Evolutionary conservation across 2,329 filamentous ascomycete species (phyloP).

Genomic region (Lomentospora prolificans): DNA sequence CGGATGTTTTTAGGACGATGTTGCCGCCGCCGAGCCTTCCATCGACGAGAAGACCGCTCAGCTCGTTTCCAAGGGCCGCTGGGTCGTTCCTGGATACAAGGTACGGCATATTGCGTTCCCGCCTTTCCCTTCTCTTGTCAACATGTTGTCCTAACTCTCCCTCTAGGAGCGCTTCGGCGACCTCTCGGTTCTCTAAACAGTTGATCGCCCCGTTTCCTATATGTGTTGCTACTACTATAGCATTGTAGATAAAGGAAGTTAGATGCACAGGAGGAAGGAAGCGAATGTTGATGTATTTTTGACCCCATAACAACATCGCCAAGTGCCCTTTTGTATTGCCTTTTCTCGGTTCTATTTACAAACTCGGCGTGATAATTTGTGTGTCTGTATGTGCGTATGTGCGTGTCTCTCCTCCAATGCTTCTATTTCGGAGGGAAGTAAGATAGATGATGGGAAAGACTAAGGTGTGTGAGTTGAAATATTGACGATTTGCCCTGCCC

Average conservation of each 20-base stretch:
- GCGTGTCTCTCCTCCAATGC: not conserved
- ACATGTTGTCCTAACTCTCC: slow-evolving; percentile 30
- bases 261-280: slow-evolving; percentile 2
- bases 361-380: not conserved
- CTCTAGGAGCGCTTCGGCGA: slow-evolving; percentile 96
- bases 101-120: slow-evolving; percentile 38
- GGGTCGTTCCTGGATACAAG: slow-evolving; percentile 98
- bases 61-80: slow-evolving; percentile 95
- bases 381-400: not conserved
- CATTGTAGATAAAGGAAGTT: slow-evolving; percentile 54
- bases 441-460: too few species aligned
- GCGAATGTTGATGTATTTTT: not conserved
- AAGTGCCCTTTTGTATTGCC: not conserved
- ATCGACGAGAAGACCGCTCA: slow-evolving; percentile 95
- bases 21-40: slow-evolving; percentile 85
- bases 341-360: not conserved
- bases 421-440: not conserved
- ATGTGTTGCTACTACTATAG: slow-evolving; percentile 47
- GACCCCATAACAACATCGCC: not conserved
- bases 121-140: too few species aligned
- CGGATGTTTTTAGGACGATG: slow-evolving; percentile 63
- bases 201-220: slow-evolving; percentile 32
- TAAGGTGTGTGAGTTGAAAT: too few species aligned
- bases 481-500: too few species aligned
- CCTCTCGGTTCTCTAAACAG: slow-evolving; percentile 78